Evolutionary conservation across 306 rosid genomes (phyloP).

Genomic region (Chamaecrista fasciculata): DNA sequence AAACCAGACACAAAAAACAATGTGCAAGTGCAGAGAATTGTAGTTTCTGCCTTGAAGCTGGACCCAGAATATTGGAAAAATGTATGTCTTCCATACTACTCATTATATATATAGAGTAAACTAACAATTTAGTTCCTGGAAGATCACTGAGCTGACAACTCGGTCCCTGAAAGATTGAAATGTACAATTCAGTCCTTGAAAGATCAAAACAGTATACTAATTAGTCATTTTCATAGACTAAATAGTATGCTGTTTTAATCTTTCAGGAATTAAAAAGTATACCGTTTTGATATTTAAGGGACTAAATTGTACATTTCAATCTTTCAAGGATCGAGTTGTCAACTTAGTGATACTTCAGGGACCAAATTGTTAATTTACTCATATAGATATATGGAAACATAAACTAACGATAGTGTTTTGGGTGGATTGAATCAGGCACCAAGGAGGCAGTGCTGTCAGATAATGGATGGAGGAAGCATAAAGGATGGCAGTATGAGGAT

Average conservation of each 20-base stretch:
- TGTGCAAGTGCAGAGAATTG: conserved; percentile 39
- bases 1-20: conserved; percentile 9
- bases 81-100: conserved; percentile 33
- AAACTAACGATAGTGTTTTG: conserved; percentile 31
- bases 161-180: too few relatives aligned
- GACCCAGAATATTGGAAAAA: conserved; percentile 57
- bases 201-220: too few relatives aligned
- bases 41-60: conserved; percentile 66
- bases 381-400: conserved; percentile 8
- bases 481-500: conserved; percentile 41
- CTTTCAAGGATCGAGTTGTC: too few relatives aligned
- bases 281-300: too few relatives aligned
- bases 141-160: neutral
- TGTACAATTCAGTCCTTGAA: too few relatives aligned
- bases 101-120: neutral
- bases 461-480: conserved; percentile 48
- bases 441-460: conserved; percentile 73
- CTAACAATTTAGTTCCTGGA: too few relatives aligned
- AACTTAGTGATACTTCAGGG: too few relatives aligned
- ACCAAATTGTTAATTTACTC: too few relatives aligned
- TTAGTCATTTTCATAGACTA: too few relatives aligned
- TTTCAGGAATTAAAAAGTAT: too few relatives aligned
- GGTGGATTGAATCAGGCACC: conserved; percentile 54
- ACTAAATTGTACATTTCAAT: too few relatives aligned
- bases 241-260: too few relatives aligned